These are phyloP conservation scores for Eucalyptus cloeziana DNA, from an alignment of 345 rosid genomes.

Conservation along the genomic window DNA sequence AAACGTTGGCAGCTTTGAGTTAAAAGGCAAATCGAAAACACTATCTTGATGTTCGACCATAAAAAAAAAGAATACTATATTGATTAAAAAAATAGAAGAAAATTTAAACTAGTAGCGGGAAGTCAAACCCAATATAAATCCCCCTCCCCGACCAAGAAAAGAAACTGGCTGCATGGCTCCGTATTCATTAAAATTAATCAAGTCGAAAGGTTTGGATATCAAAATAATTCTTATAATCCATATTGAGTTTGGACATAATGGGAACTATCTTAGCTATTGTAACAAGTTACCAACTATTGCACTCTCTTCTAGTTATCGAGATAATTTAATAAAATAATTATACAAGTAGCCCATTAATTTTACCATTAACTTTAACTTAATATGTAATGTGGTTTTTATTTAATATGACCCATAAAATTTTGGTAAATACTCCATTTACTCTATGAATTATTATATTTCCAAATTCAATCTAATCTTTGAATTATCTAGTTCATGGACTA, in stretches of 20 bases:
- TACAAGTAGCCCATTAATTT: too few relatives aligned
- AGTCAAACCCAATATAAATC: not conserved
- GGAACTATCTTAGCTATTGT: not conserved
- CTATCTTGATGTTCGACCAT: not conserved
- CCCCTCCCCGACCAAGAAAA: not conserved
- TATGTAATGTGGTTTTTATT: rapidly evolving
- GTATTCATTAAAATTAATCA: not conserved
- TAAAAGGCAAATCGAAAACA: not conserved
- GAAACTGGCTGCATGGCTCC: not conserved
- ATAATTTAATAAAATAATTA: too few relatives aligned
- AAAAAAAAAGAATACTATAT: not conserved
- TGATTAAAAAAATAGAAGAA: not conserved
- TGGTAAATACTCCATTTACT: too few relatives aligned
- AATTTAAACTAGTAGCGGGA: not conserved
- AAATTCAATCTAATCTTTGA: too few relatives aligned
- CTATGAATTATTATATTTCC: too few relatives aligned
- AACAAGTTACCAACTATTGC: not conserved
- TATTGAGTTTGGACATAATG: not conserved
- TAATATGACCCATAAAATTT: too few relatives aligned
- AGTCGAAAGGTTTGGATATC: not conserved
- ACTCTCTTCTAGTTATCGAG: not conserved
- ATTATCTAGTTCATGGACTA: too few relatives aligned
- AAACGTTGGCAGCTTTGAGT: not conserved
- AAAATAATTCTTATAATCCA: not conserved
- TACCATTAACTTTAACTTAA: rapidly evolving